Evolutionary conservation across 805 yeast genomes (phyloP).

Genomic region (Cephaloascus albidus): DNA sequence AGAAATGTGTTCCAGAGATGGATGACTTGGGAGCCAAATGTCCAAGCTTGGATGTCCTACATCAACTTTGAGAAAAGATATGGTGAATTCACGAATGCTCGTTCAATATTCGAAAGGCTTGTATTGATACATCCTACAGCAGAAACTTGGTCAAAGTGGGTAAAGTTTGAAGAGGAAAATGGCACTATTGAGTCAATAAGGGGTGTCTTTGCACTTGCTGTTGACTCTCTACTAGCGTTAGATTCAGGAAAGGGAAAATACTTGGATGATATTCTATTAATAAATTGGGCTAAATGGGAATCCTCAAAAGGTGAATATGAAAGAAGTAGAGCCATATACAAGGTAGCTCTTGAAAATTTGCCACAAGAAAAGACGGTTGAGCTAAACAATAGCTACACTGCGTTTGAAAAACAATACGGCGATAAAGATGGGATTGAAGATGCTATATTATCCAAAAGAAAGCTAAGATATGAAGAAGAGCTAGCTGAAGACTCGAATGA

Average conservation of each 20-base stretch:
- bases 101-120: conserved; percentile 50
- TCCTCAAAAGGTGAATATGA: conserved; percentile 47
- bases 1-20: conserved; percentile 67
- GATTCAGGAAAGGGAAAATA: conserved; percentile 11
- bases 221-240: conserved; percentile 37
- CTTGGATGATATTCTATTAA: conserved; percentile 27
- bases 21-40: conserved; percentile 55
- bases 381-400: conserved; percentile 28
- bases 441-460: conserved; percentile 45
- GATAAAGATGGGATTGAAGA: conserved; percentile 40
- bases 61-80: conserved; percentile 66
- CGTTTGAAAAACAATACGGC: conserved; percentile 63
- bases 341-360: conserved; percentile 34
- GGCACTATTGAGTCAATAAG: conserved; percentile 39
- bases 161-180: conserved; percentile 52
- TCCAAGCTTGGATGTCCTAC: conserved; percentile 66
- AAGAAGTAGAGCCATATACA: conserved; percentile 51
- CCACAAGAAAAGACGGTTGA: conserved; percentile 22
- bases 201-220: conserved; percentile 56
- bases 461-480: conserved; percentile 40
- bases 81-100: conserved; percentile 42
- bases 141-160: conserved; percentile 70
- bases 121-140: conserved; percentile 42
- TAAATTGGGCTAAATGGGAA: conserved; percentile 69
- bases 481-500: conserved; percentile 40